Evolutionary conservation across 257 asterid genomes (phyloP).

Genomic region (Anisodus acutangulus): DNA sequence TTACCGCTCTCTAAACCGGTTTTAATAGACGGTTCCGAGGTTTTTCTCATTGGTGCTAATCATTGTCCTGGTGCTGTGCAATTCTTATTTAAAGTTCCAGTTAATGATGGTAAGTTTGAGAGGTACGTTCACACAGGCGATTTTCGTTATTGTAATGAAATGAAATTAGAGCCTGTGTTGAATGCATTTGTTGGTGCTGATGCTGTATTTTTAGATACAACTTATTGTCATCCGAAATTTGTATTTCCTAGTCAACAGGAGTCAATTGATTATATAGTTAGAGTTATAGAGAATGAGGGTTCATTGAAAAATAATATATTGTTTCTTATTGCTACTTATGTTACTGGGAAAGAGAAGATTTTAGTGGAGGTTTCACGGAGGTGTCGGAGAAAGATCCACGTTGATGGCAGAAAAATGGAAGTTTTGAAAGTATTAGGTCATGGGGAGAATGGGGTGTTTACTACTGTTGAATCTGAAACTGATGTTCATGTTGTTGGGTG

Average conservation of each 20-base stretch:
- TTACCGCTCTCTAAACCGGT: constrained; percentile 55
- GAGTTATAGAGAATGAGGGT: constrained; percentile 63
- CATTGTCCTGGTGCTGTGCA: constrained; percentile 99
- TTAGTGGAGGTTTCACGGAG: constrained; percentile 76
- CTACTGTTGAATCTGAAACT: constrained; percentile 63
- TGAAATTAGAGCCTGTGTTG: constrained; percentile 54
- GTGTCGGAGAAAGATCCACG: constrained; percentile 77
- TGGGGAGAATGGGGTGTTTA: constrained; percentile 71
- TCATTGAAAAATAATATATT: constrained; percentile 49
- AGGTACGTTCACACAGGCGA: constrained; percentile 93
- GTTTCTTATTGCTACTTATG: constrained; percentile 91
- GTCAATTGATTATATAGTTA: constrained; percentile 76
- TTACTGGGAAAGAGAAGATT: constrained; percentile 87
- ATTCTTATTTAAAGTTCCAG: constrained; percentile 71
- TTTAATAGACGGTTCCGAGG: constrained; percentile 68
- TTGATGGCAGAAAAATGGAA: constrained; percentile 63
- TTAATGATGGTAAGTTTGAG: constrained; percentile 49
- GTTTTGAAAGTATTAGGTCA: constrained; percentile 65
- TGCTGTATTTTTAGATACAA: constrained; percentile 81
- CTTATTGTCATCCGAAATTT: constrained; percentile 86
- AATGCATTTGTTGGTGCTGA: constrained; percentile 75
- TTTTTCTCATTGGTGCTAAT: constrained; percentile 71
- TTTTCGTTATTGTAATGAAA: constrained; percentile 69
- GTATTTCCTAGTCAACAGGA: constrained; percentile 84
- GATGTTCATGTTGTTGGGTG: constrained; percentile 95